Percentiles rank a stretch among this genome's conserved stretches.
Evolutionary conservation across 75 land plant genomes (phyloP).

Genomic region (Azolla pinnata): DNA sequence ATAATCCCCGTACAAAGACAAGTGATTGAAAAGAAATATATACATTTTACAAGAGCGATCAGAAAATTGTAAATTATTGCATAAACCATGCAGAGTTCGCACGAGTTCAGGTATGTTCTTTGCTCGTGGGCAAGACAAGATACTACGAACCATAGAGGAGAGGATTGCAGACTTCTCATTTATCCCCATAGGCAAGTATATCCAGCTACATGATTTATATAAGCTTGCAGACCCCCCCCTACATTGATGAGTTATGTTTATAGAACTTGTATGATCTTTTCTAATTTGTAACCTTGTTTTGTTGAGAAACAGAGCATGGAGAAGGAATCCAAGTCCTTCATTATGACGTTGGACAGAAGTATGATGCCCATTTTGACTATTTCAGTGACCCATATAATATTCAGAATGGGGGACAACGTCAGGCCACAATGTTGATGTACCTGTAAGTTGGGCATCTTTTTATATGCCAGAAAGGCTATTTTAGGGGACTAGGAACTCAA

Average conservation of each 20-base stretch:
- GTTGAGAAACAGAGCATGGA: constrained; percentile 92
- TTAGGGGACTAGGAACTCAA: too few relatives aligned
- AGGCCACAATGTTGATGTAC: constrained; percentile 25
- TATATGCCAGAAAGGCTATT: too few relatives aligned
- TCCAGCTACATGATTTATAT: not conserved
- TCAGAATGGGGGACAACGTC: constrained; percentile 26
- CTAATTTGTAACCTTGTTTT: too few relatives aligned
- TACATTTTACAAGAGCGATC: not conserved
- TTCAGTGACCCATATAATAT: constrained; percentile 37
- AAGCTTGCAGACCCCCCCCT: not conserved
- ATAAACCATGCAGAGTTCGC: constrained; percentile 23
- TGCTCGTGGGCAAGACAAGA: constrained; percentile 29
- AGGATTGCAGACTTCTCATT: constrained; percentile 35
- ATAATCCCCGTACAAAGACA: not conserved
- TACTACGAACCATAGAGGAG: constrained; percentile 26
- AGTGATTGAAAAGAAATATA: not conserved
- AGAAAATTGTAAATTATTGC: not conserved
- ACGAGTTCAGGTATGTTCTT: constrained; percentile 42
- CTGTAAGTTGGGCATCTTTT: too few relatives aligned
- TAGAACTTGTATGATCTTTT: not conserved
- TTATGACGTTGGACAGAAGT: constrained; percentile 88
- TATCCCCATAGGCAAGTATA: constrained; percentile 28
- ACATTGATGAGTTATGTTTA: not conserved
- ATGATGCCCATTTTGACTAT: constrained; percentile 93
- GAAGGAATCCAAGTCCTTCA: constrained; percentile 93